Evolutionary conservation across 345 rosid species (phyloP), one percentile per base, ranked within the genome.

Genomic region (Gossypium australe): DNA sequence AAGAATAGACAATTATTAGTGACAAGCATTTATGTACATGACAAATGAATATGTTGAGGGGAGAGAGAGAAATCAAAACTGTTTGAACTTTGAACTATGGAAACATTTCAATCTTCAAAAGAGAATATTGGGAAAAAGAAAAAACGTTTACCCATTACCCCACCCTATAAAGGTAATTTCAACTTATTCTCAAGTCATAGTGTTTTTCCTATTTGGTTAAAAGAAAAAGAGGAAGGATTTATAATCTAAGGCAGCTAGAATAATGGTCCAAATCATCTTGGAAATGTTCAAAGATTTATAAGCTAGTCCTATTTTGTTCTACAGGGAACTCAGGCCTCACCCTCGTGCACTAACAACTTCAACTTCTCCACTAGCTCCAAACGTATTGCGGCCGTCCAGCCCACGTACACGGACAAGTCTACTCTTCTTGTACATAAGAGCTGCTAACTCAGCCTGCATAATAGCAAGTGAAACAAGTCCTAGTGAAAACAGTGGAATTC

Each of bases 311-410:
- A 60, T 69, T 45, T 2, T 66, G n/a, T 20, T 61, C 72, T 48
- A 13, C 34, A 48, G 76, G 56, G 61, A 74, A 71, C 13, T 68
- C 27, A n/a, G 56, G 68, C 3, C 83, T 80, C 73, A 94, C 98
- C 98, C 98, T 78, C 97, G 85, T 20, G 97, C 98, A 88, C 98
- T 94, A 69, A 94, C 98, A 85, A 94, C 97, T 89, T 94, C 95
- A 80, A 95, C 97, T 79, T 94, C 98, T 72, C 94, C 98, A 79
- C 80, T 59, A 71, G 75, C 83, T 55, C 98, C 98, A 86, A 94
- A 92, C 38, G 90, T 83, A 44, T 59, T 81, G 45, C 92, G 85
- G 49, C 98, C 97, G 72, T 86, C 90, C 29, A 83, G 82, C 29
- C 97, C 89, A 52, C 95, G 88, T 38, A 87, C 90, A 44, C 98